Conservation (phyloP, 2,329 filamentous ascomycete genomes). For the Cladosporium sp. region DNA sequence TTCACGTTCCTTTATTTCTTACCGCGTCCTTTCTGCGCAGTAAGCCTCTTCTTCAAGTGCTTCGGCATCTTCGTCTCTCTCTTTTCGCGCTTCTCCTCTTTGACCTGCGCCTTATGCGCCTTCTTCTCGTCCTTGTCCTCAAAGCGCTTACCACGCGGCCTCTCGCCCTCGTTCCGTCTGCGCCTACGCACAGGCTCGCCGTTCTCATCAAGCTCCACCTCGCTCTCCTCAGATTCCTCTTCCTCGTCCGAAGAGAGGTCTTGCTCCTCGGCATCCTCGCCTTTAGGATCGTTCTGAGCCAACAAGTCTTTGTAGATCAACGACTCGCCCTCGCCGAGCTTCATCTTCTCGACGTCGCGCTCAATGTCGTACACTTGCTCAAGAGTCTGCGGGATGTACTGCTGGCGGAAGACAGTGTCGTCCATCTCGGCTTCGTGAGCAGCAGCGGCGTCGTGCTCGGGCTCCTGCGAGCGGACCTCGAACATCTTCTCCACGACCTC, state of each 20-base stretch:
- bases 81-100: constrained; percentile 93
- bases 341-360: constrained; percentile 78
- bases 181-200: constrained; percentile 35
- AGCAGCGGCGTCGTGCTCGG: constrained; percentile 52
- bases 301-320: constrained; percentile 84
- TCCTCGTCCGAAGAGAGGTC: constrained; percentile 22
- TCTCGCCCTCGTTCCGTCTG: constrained; percentile 50
- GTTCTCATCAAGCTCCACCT: constrained; percentile 44
- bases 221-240: constrained; percentile 34
- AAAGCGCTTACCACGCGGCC: constrained; percentile 78
- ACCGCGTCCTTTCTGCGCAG: constrained; percentile 59
- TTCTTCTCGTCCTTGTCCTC: constrained; percentile 90
- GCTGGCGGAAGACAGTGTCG: constrained; percentile 89
- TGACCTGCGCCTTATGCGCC: constrained; percentile 85
- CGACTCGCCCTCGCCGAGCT: constrained; percentile 70
- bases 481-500: constrained; percentile 68
- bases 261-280: constrained; percentile 34
- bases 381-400: constrained; percentile 94
- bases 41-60: constrained; percentile 86
- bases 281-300: constrained; percentile 57
- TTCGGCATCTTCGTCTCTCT: constrained; percentile 96
- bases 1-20: constrained; percentile 54
- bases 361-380: constrained; percentile 97
- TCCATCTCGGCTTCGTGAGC: constrained; percentile 66
- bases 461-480: constrained; percentile 49